Percentiles rank a stretch among this genome's conserved stretches.
Evolutionary conservation across 164 flowering plant genomes (phyloP).

Genomic region (Macadamia integrifolia): DNA sequence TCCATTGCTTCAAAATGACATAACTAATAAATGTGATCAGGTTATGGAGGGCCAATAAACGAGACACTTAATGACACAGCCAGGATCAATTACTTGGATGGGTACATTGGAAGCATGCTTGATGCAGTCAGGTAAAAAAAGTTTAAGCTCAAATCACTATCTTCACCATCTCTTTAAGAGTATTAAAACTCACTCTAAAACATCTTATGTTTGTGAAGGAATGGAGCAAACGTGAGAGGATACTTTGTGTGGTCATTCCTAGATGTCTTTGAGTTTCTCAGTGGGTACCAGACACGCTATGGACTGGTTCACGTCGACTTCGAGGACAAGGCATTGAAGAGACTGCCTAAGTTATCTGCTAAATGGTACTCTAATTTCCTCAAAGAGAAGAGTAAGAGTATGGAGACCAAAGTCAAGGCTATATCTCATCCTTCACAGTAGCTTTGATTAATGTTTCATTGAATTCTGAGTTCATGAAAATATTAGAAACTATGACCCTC

Average conservation of each 20-base stretch:
- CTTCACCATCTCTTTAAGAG: not conserved
- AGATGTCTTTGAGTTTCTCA: conserved; percentile 39
- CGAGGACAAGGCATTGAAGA: conserved; percentile 20
- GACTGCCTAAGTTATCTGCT: conserved; percentile 34
- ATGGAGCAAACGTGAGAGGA: conserved; percentile 43
- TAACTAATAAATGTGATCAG: not conserved
- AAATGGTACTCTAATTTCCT: conserved; percentile 37
- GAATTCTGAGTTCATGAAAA: too few species aligned
- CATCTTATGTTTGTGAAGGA: conserved; percentile 17
- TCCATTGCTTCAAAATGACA: too few species aligned
- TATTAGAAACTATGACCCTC: too few species aligned
- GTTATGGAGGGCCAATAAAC: conserved; percentile 8
- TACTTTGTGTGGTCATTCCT: conserved; percentile 50
- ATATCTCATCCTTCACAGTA: conserved; percentile 7
- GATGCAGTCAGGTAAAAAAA: conserved; percentile 30
- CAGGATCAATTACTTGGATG: conserved; percentile 18
- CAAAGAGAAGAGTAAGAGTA: conserved; percentile 15
- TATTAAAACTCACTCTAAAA: not conserved
- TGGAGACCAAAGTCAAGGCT: not conserved
- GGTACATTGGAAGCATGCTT: conserved; percentile 14
- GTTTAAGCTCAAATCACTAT: not conserved
- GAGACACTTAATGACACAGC: conserved; percentile 24
- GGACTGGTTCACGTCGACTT: conserved; percentile 38
- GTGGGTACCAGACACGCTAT: conserved; percentile 26
- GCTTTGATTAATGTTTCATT: not conserved